A percentile compares a stretch with the other conserved stretches of the same genome.
These are phyloP conservation scores for Stagonosporopsis cucurbitacearum DNA, from an alignment of 2,329 filamentous ascomycete genomes.

Conservation along the genomic window DNA sequence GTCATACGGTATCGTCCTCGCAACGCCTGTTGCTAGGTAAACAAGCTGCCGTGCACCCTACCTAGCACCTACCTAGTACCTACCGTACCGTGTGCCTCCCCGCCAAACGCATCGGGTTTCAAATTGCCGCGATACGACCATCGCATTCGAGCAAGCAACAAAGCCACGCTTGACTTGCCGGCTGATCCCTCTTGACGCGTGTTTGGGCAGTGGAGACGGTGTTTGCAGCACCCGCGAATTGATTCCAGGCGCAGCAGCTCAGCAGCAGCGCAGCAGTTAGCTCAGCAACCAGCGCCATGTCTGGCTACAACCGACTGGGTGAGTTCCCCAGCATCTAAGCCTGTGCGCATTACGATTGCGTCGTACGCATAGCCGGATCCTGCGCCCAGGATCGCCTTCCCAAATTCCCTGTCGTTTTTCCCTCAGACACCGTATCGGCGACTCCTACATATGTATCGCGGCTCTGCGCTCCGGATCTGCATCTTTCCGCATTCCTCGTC, in stretches of 20 bases:
- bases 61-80: too few relatives aligned
- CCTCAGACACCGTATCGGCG: slow-evolving; percentile 3
- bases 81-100: too few relatives aligned
- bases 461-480: slow-evolving; percentile 10
- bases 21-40: slow-evolving; percentile 42
- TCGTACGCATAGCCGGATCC: slow-evolving; percentile 17
- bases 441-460: slow-evolving; percentile 11
- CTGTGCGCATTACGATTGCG: slow-evolving; percentile 18
- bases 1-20: slow-evolving; percentile 15
- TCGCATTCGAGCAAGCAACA: slow-evolving; percentile 28
- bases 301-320: slow-evolving; percentile 48
- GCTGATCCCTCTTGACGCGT: slow-evolving; percentile 21
- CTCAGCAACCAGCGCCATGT: slow-evolving; percentile 32
- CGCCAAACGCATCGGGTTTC: slow-evolving; percentile 44
- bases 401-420: slow-evolving; percentile 14
- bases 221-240: slow-evolving; percentile 26
- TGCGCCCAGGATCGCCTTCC: slow-evolving; percentile 23
- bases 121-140: slow-evolving; percentile 26
- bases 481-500: slow-evolving; percentile 13
- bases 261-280: too few relatives aligned
- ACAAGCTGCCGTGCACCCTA: slow-evolving; percentile 31
- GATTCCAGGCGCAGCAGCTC: slow-evolving; percentile 35
- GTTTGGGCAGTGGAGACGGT: slow-evolving; percentile 26
- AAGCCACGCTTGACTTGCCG: slow-evolving; percentile 23
- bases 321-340: slow-evolving; percentile 28